phyloP scores from a whole-genome alignment of 75 land plant species.

The Chamaecyparis obtusa region DNA sequence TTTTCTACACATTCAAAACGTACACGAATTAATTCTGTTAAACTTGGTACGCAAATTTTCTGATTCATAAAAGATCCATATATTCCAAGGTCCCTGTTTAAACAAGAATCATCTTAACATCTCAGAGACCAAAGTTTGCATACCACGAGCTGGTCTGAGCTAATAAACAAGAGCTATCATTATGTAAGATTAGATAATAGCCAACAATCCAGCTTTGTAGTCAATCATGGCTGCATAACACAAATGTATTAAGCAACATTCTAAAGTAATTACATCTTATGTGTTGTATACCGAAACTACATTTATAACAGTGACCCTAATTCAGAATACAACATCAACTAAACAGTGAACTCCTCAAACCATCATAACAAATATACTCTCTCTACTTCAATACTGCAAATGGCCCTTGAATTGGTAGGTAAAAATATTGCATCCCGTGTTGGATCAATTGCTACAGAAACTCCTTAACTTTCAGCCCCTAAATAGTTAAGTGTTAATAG shows the following conservation, averaged over 20 bases:
- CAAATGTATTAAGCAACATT: background rate
- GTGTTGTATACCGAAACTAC: too few relatives aligned
- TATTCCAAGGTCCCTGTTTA: background rate
- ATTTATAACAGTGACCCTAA: background rate
- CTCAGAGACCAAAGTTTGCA: background rate
- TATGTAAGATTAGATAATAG: background rate
- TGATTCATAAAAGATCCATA: background rate
- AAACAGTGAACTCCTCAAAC: background rate
- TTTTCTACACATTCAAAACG: background rate
- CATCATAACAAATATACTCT: background rate
- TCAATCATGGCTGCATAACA: background rate
- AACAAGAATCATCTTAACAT: background rate
- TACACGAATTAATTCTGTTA: background rate
- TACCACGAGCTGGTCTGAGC: background rate
- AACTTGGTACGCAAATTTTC: background rate
- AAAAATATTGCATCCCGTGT: background rate
- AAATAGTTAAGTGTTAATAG: background rate
- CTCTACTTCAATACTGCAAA: background rate
- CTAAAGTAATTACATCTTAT: background rate
- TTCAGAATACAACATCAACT: background rate
- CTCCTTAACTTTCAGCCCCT: background rate
- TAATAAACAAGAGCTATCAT: background rate
- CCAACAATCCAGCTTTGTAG: background rate
- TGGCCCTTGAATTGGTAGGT: background rate
- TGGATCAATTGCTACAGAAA: background rate